A percentile compares a stretch with the other conserved stretches of the same genome.
These are phyloP conservation scores for Murraya paniculata DNA, from an alignment of 345 rosid genomes.

Conservation along the genomic window DNA sequence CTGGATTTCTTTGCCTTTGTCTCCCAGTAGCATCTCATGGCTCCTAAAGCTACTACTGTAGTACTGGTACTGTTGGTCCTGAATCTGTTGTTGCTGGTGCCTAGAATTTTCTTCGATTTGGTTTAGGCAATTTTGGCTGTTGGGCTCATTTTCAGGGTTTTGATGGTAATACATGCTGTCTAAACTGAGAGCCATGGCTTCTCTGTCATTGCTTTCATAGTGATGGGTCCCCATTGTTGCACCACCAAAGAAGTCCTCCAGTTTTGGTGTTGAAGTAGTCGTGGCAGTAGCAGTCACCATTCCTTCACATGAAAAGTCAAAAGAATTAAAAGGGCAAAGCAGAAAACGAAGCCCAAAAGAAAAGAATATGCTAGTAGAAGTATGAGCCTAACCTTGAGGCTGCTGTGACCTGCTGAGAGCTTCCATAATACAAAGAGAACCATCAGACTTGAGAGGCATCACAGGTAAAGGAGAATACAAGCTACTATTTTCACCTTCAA, in stretches of 20 bases:
- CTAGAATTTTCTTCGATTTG: slow-evolving; percentile 31
- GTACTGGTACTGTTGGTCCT: slow-evolving; percentile 31
- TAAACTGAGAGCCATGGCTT: slow-evolving; percentile 73
- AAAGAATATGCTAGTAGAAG: slow-evolving; percentile 17
- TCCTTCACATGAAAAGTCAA: slow-evolving; percentile 39
- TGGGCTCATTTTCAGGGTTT: slow-evolving; percentile 33
- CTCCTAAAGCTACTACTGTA: slow-evolving; percentile 36
- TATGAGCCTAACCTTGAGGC: slow-evolving; percentile 48
- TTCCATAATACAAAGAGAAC: slow-evolving; percentile 91
- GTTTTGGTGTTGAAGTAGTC: slow-evolving; percentile 65
- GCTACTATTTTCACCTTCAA: slow-evolving; percentile 38
- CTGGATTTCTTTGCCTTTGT: slow-evolving; percentile 30
- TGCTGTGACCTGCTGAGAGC: slow-evolving; percentile 71
- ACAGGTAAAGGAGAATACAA: slow-evolving; percentile 56
- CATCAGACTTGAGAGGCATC: slow-evolving; percentile 95
- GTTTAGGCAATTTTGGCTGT: slow-evolving; percentile 30
- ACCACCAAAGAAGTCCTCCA: slow-evolving; percentile 85
- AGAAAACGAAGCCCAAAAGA: slow-evolving; percentile 25
- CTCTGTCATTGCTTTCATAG: slow-evolving; percentile 50
- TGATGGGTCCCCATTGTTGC: slow-evolving; percentile 74
- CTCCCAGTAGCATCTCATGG: slow-evolving; percentile 39
- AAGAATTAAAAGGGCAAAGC: slow-evolving; percentile 18
- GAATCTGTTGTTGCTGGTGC: slow-evolving; percentile 30
- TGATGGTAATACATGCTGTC: slow-evolving; percentile 62
- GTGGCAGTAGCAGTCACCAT: slow-evolving; percentile 48